Evolutionary conservation across 345 rosid species (phyloP).

Genomic region (Geranium rotundifolium): DNA sequence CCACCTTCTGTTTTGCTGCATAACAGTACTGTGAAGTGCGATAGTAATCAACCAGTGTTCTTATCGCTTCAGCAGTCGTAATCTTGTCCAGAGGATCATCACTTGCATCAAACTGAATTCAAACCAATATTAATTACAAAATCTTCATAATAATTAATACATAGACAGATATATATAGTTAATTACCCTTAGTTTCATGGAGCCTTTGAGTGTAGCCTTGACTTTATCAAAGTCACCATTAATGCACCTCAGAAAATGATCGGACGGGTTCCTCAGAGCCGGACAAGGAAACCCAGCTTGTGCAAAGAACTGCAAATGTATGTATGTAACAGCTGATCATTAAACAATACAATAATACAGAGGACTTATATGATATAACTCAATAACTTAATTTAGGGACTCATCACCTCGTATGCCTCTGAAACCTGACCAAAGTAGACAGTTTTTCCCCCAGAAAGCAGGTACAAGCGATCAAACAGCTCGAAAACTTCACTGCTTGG

Average conservation of each 20-base stretch:
- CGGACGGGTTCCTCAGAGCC: constrained; percentile 5
- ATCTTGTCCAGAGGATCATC: too few relatives aligned
- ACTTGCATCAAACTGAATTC: too few relatives aligned
- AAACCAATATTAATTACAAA: too few relatives aligned
- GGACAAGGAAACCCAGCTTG: constrained; percentile 9
- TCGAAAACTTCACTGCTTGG: too few relatives aligned
- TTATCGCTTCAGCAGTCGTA: too few relatives aligned
- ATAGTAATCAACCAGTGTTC: too few relatives aligned
- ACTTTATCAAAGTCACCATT: too few relatives aligned
- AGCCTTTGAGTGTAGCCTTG: constrained; percentile 4
- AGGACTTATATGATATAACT: not conserved
- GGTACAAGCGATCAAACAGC: not conserved
- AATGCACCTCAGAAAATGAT: constrained; percentile 11
- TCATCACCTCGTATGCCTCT: not conserved
- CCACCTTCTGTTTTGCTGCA: too few relatives aligned
- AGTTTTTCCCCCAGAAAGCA: constrained; percentile 3
- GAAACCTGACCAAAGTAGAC: constrained; percentile 1
- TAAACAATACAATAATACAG: too few relatives aligned
- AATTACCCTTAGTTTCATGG: not conserved
- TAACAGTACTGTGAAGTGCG: too few relatives aligned
- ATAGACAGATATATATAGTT: too few relatives aligned
- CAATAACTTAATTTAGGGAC: not conserved
- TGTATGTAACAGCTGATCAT: not conserved
- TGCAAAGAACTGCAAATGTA: constrained; percentile 5
- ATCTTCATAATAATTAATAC: too few relatives aligned